Evolutionary conservation across 1,284 basidiomycete genomes (phyloP).

Genomic region (Cryptococcus amylolentus): DNA sequence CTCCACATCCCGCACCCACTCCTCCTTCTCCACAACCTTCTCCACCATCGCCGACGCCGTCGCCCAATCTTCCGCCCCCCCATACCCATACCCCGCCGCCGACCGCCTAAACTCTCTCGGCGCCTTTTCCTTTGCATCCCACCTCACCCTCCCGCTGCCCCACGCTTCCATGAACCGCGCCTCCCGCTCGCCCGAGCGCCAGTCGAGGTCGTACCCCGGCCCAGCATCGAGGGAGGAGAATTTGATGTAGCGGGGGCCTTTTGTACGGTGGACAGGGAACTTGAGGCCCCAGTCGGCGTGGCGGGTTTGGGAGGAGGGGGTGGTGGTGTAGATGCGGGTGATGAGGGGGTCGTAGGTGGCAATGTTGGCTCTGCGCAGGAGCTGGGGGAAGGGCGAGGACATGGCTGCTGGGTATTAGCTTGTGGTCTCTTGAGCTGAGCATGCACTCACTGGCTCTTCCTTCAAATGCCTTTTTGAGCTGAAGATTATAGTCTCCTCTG

Average conservation of each 20-base stretch:
- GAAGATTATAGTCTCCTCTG: not conserved
- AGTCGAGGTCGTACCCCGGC: slow-evolving; percentile 34
- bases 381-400: slow-evolving; percentile 33
- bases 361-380: slow-evolving; percentile 43
- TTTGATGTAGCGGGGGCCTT: slow-evolving; percentile 38
- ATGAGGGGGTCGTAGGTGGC: slow-evolving; percentile 46
- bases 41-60: not conserved
- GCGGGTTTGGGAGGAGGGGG: slow-evolving; percentile 27
- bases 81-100: not conserved
- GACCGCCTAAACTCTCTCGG: not conserved
- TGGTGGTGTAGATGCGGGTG: slow-evolving; percentile 46
- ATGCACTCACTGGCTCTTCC: not conserved
- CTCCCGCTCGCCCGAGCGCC: slow-evolving; percentile 44
- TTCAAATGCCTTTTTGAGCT: not conserved
- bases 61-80: not conserved
- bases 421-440: not conserved
- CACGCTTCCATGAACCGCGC: slow-evolving; percentile 44
- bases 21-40: not conserved
- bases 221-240: slow-evolving; percentile 39
- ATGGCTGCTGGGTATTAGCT: slow-evolving; percentile 2
- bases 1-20: slow-evolving; percentile 42
- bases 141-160: slow-evolving; percentile 38
- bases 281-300: slow-evolving; percentile 48
- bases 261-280: slow-evolving; percentile 32
- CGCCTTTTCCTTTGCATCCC: slow-evolving; percentile 11